Evolutionary conservation across 176 grass and related monocot genomes (phyloP).

Genomic region (Otatea glauca): DNA sequence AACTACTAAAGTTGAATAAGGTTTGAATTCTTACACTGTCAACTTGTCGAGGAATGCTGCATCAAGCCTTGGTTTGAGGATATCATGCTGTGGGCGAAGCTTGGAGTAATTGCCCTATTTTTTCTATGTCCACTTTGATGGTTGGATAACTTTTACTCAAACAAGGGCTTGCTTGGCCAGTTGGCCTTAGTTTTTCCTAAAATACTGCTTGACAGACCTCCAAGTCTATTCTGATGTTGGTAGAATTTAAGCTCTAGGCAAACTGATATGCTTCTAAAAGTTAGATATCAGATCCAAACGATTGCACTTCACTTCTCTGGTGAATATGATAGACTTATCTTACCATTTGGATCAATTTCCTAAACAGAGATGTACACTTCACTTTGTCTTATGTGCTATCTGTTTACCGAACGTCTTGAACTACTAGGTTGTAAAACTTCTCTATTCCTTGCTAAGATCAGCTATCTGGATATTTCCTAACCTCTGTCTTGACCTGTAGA

Average conservation of each 20-base stretch:
- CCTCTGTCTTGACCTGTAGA: not conserved
- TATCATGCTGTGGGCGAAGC: not conserved
- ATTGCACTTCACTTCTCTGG: not conserved
- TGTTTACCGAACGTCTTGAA: not conserved
- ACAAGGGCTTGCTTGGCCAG: not conserved
- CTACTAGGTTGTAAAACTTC: not conserved
- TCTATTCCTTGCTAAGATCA: not conserved
- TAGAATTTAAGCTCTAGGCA: not conserved
- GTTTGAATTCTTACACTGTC: not conserved
- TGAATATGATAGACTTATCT: not conserved
- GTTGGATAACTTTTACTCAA: conserved; percentile 15
- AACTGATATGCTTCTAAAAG: not conserved
- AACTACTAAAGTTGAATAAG: not conserved
- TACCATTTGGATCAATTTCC: conserved; percentile 11
- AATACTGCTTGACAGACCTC: not conserved
- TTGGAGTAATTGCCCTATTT: not conserved
- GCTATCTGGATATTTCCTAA: not conserved
- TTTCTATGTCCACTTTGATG: not conserved
- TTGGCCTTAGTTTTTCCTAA: not conserved
- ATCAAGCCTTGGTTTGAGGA: not conserved
- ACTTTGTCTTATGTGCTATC: not conserved
- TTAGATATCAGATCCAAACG: not conserved
- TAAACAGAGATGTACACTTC: not conserved
- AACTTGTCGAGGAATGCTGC: conserved; percentile 2
- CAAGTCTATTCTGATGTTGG: not conserved